Evolutionary conservation across 2,329 filamentous ascomycete species (phyloP), one percentile per base, ranked within the genome.

Genomic region (Talaromyces sp.): DNA sequence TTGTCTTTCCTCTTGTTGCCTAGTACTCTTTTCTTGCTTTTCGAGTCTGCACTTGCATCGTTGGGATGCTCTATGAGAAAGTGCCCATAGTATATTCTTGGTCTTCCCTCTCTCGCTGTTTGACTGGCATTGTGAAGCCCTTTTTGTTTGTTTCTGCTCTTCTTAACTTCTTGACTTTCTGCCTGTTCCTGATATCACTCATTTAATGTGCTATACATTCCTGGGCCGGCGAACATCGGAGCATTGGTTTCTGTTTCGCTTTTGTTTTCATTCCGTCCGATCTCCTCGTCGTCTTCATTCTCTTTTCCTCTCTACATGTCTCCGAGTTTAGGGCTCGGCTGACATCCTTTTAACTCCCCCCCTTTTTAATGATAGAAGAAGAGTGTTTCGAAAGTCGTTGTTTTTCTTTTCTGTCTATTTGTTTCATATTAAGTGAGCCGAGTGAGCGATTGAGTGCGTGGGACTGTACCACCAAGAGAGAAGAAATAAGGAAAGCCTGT

Each of bases 211-310:
- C 59, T 67, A 64, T 63, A 61, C 62, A 63, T 66, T 33, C 31
- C 33, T 66, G 66, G 66, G 59, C 57, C 61, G 66, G 63, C 61
- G 66, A 67, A 67, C 43, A 50, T 64, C 57, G 66, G 65, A 67
- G 65, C 58, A 62, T 64, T 31, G 50, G 62, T 41, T 45, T 54
- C 22, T 10, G 17, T 47, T 39, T 58, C 58, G 35, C 41, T 39
- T 62, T 52, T 37, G 15, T 11, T 45, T 49, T 43, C 45, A 52
- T 31, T 50, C 41, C 41, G 59, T 41, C 35, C 13, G 37, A 58
- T 39, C n/a, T 17, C 19, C 39, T 31, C 31, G 25, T 52, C 27
- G 31, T 45, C 56, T 45, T 27, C 56, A 19, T 35, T 17, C 49
- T 54, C 17, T 25, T 37, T 37, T 56, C 19, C 52, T 37, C 52